These are phyloP conservation scores for Cardamine occulta DNA, from an alignment of 345 rosid genomes.

Conservation along the genomic window DNA sequence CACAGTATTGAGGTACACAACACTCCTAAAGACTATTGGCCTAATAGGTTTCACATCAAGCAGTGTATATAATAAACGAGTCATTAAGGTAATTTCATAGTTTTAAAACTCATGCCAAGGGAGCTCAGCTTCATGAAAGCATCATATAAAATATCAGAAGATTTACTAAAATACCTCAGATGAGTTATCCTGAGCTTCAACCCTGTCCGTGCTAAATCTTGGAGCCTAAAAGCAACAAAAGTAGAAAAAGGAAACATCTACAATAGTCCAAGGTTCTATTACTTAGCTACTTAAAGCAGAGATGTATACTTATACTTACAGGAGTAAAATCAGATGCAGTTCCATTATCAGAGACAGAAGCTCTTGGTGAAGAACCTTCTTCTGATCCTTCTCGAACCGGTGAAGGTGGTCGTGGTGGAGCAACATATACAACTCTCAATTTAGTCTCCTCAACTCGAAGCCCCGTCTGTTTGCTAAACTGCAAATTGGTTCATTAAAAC, in stretches of 20 bases:
- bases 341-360: constrained; percentile 69
- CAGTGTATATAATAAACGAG: background rate
- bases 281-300: background rate
- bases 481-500: constrained; percentile 14
- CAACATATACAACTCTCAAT: constrained; percentile 76
- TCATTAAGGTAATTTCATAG: no score
- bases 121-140: constrained; percentile 11
- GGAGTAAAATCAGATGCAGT: constrained; percentile 55
- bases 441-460: constrained; percentile 70
- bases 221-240: constrained; percentile 53
- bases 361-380: constrained; percentile 81
- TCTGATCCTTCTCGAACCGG: constrained; percentile 78
- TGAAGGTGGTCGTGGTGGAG: constrained; percentile 82
- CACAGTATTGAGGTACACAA: background rate
- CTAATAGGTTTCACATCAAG: background rate
- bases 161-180: constrained; percentile 56
- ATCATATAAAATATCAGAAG: background rate
- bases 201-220: constrained; percentile 47
- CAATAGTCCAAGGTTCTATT: background rate
- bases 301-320: constrained; percentile 48
- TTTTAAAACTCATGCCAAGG: no score
- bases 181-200: constrained; percentile 57
- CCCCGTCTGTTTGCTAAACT: constrained; percentile 76
- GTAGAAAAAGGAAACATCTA: constrained; percentile 5
- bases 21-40: background rate